Conservation (phyloP, 139 green algal species). For the Marvania coccoides region DNA sequence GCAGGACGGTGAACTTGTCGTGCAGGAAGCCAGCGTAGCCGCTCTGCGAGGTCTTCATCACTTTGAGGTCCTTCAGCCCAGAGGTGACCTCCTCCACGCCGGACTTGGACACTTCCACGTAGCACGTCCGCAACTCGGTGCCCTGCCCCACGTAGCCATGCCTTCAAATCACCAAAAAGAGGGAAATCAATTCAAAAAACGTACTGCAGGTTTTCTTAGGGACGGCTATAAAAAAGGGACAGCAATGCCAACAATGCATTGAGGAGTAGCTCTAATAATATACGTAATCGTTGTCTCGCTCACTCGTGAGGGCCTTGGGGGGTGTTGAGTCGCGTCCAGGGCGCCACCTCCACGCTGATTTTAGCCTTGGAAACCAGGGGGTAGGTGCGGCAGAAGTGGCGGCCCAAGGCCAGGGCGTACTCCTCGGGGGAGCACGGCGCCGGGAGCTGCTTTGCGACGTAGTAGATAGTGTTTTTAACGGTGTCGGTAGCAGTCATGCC, state of each 20-base stretch:
- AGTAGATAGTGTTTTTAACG: conserved; percentile 90
- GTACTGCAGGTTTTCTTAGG: no score
- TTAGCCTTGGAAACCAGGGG: conserved; percentile 69
- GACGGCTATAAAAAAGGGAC: no score
- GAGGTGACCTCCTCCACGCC: conserved; percentile 46
- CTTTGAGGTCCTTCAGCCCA: conserved; percentile 51
- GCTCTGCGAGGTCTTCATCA: conserved; percentile 90
- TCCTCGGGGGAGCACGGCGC: conserved; percentile 67
- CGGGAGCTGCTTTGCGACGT: conserved; percentile 64
- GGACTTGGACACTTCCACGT: conserved; percentile 46
- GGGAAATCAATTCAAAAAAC: no score
- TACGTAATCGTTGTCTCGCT: neutral
- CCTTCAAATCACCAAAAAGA: no score
- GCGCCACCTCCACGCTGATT: conserved; percentile 74
- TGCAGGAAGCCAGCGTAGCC: conserved; percentile 85
- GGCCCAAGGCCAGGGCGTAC: conserved; percentile 74
- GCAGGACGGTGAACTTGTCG: conserved; percentile 86
- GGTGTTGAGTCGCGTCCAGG: conserved; percentile 61
- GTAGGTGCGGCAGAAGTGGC: conserved; percentile 84
- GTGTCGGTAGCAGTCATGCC: conserved; percentile 92
- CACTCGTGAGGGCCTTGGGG: neutral
- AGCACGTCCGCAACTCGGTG: conserved; percentile 40
- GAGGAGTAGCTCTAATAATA: neutral
- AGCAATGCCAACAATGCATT: neutral
- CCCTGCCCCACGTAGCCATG: conserved; percentile 27